Conservation (phyloP, 1,139 yeast genomes). For the Hemisphaericaspora xylofermentans region DNA sequence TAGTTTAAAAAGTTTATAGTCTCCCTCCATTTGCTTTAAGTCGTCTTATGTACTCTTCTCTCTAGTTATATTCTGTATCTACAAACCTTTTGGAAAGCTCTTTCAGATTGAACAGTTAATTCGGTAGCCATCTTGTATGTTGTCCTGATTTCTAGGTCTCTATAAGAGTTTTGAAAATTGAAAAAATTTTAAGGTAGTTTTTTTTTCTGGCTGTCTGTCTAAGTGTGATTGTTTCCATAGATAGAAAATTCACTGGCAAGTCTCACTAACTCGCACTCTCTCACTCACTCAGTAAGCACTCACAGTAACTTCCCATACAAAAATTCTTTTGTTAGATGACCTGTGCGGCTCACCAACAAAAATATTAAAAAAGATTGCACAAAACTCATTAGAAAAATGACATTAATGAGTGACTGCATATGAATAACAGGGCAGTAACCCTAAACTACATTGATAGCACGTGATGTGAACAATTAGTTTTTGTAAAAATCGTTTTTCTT, state of each 20-base stretch:
- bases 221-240: background rate
- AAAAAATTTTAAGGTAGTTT: slow-evolving; percentile 1
- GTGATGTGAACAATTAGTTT: background rate
- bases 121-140: slow-evolving; percentile 81
- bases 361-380: background rate
- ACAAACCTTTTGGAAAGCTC: slow-evolving; percentile 99
- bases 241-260: too few relatives aligned
- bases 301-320: too few relatives aligned
- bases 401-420: slow-evolving; percentile 1
- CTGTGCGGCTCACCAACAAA: slow-evolving; percentile 1
- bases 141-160: slow-evolving; percentile 1
- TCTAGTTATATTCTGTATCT: slow-evolving; percentile 9
- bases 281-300: too few relatives aligned
- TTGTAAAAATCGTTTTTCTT: too few relatives aligned
- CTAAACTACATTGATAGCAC: background rate
- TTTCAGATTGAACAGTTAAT: slow-evolving; percentile 99
- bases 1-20: too few relatives aligned
- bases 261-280: too few relatives aligned
- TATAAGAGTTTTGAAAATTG: background rate
- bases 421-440: slow-evolving; percentile 3
- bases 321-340: background rate
- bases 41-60: background rate
- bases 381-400: background rate
- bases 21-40: background rate
- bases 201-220: background rate